Conservation (phyloP, 306 rosid species). For the Corylus heterophylla region DNA sequence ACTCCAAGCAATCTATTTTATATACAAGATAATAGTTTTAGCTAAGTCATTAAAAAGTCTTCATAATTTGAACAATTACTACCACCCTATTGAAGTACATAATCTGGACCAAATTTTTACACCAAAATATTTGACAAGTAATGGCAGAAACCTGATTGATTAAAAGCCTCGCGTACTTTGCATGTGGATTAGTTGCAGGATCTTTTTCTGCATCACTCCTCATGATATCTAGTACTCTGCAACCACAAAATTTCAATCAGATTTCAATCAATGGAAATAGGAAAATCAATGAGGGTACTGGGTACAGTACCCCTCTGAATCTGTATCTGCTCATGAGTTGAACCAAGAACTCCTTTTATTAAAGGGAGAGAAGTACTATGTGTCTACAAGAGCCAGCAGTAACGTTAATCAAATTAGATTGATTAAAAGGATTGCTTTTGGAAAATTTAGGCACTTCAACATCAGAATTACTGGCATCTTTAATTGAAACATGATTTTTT, state of each 20-base stretch:
- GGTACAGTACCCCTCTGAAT: neutral
- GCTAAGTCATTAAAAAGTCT: slow-evolving; percentile 19
- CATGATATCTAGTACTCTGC: slow-evolving; percentile 93
- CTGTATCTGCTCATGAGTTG: neutral
- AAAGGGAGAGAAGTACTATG: neutral
- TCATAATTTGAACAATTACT: slow-evolving; percentile 7
- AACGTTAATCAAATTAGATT: neutral
- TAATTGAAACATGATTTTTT: neutral
- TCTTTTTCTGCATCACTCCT: slow-evolving; percentile 68
- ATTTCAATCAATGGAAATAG: slow-evolving; percentile 8
- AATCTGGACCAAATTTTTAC: slow-evolving; percentile 9
- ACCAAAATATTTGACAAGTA: slow-evolving; percentile 16
- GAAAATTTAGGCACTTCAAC: neutral
- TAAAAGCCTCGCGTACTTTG: slow-evolving; percentile 67
- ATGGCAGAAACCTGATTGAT: slow-evolving; percentile 64
- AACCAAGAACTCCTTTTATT: neutral
- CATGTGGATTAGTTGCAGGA: slow-evolving; percentile 65
- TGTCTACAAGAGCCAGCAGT: neutral
- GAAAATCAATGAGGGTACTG: neutral
- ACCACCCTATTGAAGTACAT: neutral
- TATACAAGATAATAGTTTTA: neutral
- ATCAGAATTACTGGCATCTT: neutral
- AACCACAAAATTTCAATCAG: slow-evolving; percentile 27
- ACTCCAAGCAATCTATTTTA: slow-evolving; percentile 9
- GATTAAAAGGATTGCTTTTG: neutral